Evolutionary conservation across 169 alveolate genomes (phyloP).

Genomic region (Perkinsus olseni): DNA sequence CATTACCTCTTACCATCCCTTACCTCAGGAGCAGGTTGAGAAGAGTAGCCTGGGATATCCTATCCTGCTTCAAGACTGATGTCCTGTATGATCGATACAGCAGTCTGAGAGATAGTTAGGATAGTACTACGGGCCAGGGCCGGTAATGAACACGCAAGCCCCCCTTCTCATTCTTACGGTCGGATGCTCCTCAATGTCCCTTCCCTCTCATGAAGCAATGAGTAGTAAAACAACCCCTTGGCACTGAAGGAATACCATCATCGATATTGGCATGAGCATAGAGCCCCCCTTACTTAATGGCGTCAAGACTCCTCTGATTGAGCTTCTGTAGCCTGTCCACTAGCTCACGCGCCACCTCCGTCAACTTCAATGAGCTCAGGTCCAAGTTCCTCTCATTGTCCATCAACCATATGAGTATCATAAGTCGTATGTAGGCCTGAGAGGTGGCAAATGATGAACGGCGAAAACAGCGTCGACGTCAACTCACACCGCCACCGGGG

Average conservation of each 20-base stretch:
- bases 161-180: background rate
- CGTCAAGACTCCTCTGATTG: background rate
- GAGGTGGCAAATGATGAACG: background rate
- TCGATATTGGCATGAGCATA: background rate
- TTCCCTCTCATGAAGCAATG: background rate
- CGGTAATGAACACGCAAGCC: too few relatives aligned
- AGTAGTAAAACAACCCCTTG: background rate
- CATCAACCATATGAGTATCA: background rate
- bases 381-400: background rate
- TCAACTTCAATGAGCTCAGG: background rate
- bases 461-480: background rate
- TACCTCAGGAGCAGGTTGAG: conserved; percentile 21
- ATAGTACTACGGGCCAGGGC: background rate
- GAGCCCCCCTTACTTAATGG: background rate
- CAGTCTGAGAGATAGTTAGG: background rate
- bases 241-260: background rate
- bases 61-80: background rate
- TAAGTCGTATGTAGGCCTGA: background rate
- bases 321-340: background rate
- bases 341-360: background rate
- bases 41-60: conserved; percentile 25
- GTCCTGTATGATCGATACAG: background rate
- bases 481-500: background rate
- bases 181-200: background rate
- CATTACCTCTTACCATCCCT: background rate